These are phyloP conservation scores for Monilinia aucupariae DNA, from an alignment of 2,329 filamentous ascomycete genomes.

Conservation along the genomic window DNA sequence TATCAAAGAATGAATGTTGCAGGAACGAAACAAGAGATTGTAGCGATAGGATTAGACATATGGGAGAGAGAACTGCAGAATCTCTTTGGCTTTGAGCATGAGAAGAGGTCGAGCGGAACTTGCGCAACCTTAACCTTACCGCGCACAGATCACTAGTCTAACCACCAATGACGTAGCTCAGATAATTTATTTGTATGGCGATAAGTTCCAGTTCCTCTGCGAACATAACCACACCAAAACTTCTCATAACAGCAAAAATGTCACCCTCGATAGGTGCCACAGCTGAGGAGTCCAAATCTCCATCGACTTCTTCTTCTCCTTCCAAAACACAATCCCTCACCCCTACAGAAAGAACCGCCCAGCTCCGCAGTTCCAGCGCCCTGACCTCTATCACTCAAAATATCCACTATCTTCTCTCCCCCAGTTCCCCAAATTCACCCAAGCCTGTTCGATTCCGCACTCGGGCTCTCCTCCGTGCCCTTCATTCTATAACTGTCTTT, in stretches of 20 bases:
- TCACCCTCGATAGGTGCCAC: slow-evolving; percentile 23
- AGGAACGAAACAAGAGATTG: not conserved
- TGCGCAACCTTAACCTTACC: not conserved
- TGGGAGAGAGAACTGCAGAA: not conserved
- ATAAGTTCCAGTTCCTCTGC: not conserved
- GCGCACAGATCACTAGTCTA: slow-evolving; percentile 4
- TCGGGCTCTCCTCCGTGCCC: slow-evolving; percentile 31
- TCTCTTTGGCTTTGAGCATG: not conserved
- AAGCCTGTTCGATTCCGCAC: slow-evolving; percentile 31
- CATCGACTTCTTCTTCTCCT: not conserved
- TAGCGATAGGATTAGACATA: not conserved
- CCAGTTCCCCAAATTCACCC: slow-evolving; percentile 24
- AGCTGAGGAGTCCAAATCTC: not conserved
- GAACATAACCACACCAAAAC: not conserved
- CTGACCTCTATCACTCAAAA: slow-evolving; percentile 30
- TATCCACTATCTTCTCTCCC: slow-evolving; percentile 31
- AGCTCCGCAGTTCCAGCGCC: slow-evolving; percentile 30
- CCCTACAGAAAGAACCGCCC: slow-evolving; percentile 29
- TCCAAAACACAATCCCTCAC: slow-evolving; percentile 2
- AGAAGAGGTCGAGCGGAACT: not conserved
- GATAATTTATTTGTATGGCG: not conserved
- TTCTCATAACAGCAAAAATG: slow-evolving; percentile 16
- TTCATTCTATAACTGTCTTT: slow-evolving; percentile 32
- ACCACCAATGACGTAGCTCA: slow-evolving; percentile 12
- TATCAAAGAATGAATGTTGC: too few species aligned